Evolutionary conservation across 2,329 filamentous ascomycete genomes (phyloP).

Genomic region (Exophiala mesophila): DNA sequence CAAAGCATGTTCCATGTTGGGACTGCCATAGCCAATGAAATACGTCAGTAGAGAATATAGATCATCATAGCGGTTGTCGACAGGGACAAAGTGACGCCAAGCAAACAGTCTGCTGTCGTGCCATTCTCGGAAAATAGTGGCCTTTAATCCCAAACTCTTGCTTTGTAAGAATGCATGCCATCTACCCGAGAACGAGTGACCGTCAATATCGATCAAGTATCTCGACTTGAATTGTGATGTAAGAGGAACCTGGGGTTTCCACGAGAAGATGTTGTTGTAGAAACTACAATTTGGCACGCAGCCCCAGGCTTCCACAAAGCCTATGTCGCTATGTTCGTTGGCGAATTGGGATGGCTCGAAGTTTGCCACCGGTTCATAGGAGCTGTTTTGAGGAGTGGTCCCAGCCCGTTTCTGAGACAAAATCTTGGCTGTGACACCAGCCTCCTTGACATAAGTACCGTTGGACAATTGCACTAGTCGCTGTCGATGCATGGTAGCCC

Average conservation of each 20-base stretch:
- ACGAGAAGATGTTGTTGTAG: constrained; percentile 31
- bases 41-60: constrained; percentile 48
- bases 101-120: constrained; percentile 48
- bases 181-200: constrained; percentile 38
- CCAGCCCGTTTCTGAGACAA: constrained; percentile 27
- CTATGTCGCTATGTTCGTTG: constrained; percentile 34
- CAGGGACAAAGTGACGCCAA: constrained; percentile 51
- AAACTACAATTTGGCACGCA: constrained; percentile 37
- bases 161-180: constrained; percentile 43
- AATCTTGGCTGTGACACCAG: constrained; percentile 28
- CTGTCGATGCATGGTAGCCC: constrained; percentile 37
- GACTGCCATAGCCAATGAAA: constrained; percentile 40
- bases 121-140: constrained; percentile 52
- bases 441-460: constrained; percentile 29
- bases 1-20: constrained; percentile 10
- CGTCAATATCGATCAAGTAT: constrained; percentile 37
- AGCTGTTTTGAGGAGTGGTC: constrained; percentile 16
- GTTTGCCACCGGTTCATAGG: constrained; percentile 27
- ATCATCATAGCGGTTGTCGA: constrained; percentile 49
- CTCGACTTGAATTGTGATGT: constrained; percentile 34
- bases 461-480: constrained; percentile 35
- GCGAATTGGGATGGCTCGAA: constrained; percentile 32
- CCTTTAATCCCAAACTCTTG: constrained; percentile 48
- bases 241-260: constrained; percentile 29
- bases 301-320: constrained; percentile 34